Conservation (phyloP, 2,329 filamentous ascomycete genomes). For the Sclerotinia borealis region DNA sequence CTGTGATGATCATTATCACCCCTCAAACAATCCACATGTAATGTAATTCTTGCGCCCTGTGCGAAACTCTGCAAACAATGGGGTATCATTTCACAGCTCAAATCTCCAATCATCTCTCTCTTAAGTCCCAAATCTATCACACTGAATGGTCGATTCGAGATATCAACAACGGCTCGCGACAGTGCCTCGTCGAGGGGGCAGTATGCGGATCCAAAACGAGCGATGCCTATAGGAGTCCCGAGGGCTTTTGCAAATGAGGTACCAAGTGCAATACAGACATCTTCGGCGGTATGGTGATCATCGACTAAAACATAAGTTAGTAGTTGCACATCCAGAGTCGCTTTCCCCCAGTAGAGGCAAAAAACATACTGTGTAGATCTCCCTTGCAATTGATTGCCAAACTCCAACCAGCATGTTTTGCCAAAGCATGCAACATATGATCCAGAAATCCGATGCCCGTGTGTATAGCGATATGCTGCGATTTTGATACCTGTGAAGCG, state of each 20-base stretch:
- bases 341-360: not conserved
- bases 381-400: constrained; percentile 76
- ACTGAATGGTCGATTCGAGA: constrained; percentile 83
- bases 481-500: constrained; percentile 76
- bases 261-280: constrained; percentile 87
- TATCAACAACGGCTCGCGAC: constrained; percentile 86
- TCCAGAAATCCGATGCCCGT: constrained; percentile 97
- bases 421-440: constrained; percentile 96
- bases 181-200: constrained; percentile 93
- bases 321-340: not conserved
- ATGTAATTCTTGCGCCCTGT: constrained; percentile 80
- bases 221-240: constrained; percentile 70
- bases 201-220: constrained; percentile 87
- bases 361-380: constrained; percentile 75
- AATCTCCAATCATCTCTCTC: constrained; percentile 88
- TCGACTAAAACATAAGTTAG: constrained; percentile 58
- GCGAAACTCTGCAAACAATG: constrained; percentile 95
- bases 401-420: constrained; percentile 95
- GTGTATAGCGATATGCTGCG: constrained; percentile 79
- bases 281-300: constrained; percentile 97
- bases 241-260: constrained; percentile 77
- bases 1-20: constrained; percentile 95
- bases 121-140: constrained; percentile 79
- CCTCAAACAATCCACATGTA: constrained; percentile 88
- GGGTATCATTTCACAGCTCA: constrained; percentile 94